phyloP scores from a whole-genome alignment of 345 rosid genomes.

The Gossypium herbaceum region DNA sequence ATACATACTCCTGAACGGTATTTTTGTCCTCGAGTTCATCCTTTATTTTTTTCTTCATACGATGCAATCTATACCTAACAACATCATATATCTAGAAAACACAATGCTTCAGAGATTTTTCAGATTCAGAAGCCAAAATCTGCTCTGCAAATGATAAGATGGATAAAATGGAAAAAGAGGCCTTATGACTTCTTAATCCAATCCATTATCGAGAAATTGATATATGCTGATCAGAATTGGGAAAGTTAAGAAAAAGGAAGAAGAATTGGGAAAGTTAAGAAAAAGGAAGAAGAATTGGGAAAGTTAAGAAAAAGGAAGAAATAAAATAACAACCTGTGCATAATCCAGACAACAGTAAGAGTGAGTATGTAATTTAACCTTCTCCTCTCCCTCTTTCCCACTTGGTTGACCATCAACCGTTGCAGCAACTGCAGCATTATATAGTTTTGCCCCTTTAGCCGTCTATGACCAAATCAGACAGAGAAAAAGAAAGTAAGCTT shows the following conservation, averaged over 20 bases:
- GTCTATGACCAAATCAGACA: constrained; percentile 45
- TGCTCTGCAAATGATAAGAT: neutral
- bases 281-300: neutral
- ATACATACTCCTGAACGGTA: constrained; percentile 82
- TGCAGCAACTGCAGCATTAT: constrained; percentile 79
- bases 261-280: neutral
- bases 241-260: neutral
- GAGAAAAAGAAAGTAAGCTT: neutral
- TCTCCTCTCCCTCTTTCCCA: constrained; percentile 70
- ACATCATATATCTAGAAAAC: constrained; percentile 70
- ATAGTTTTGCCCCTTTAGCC: constrained; percentile 74
- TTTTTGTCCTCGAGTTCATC: constrained; percentile 83
- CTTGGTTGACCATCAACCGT: constrained; percentile 43
- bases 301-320: neutral
- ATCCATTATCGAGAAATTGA: neutral
- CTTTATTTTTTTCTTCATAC: constrained; percentile 70
- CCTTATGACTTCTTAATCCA: neutral
- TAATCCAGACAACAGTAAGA: constrained; percentile 92
- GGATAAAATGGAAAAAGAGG: neutral
- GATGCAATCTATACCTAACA: constrained; percentile 66
- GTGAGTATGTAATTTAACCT: constrained; percentile 78
- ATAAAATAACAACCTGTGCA: constrained; percentile 51
- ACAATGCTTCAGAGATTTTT: constrained; percentile 21
- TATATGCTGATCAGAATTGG: neutral
- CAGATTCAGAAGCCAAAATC: constrained; percentile 14